Conservation (phyloP, 1,284 basidiomycete genomes). For the Xanthoconium separans region DNA sequence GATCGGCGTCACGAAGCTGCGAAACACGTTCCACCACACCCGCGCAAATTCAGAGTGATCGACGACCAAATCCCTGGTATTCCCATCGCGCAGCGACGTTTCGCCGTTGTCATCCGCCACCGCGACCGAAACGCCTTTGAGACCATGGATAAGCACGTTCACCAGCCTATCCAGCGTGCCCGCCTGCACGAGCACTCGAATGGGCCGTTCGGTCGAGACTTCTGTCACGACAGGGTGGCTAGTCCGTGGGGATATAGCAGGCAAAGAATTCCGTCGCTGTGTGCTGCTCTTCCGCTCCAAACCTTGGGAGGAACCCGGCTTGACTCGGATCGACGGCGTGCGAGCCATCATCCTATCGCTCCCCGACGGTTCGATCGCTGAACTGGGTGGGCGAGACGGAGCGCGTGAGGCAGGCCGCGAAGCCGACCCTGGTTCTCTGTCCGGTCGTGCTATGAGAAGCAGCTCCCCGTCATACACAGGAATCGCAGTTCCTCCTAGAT, state of each 20-base stretch:
- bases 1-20: constrained; percentile 74
- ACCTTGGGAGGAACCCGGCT: constrained; percentile 60
- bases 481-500: constrained; percentile 65
- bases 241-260: constrained; percentile 63
- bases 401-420: constrained; percentile 60
- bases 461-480: constrained; percentile 73
- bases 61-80: constrained; percentile 65
- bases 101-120: constrained; percentile 83
- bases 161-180: constrained; percentile 75
- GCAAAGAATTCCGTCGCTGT: constrained; percentile 72
- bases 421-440: constrained; percentile 40
- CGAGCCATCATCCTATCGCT: constrained; percentile 49
- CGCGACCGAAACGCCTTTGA: constrained; percentile 73
- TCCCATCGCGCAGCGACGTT: constrained; percentile 67
- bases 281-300: constrained; percentile 73
- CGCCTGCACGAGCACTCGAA: constrained; percentile 73
- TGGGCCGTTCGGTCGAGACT: constrained; percentile 59
- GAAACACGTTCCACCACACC: constrained; percentile 78
- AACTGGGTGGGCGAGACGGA: constrained; percentile 64
- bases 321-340: constrained; percentile 72
- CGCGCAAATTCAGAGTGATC: constrained; percentile 69
- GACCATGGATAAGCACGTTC: constrained; percentile 69
- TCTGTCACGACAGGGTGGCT: constrained; percentile 57
- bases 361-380: constrained; percentile 41
- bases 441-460: constrained; percentile 58